phyloP scores from a whole-genome alignment of 129 eudicot genomes.

The Daucus carota region DNA sequence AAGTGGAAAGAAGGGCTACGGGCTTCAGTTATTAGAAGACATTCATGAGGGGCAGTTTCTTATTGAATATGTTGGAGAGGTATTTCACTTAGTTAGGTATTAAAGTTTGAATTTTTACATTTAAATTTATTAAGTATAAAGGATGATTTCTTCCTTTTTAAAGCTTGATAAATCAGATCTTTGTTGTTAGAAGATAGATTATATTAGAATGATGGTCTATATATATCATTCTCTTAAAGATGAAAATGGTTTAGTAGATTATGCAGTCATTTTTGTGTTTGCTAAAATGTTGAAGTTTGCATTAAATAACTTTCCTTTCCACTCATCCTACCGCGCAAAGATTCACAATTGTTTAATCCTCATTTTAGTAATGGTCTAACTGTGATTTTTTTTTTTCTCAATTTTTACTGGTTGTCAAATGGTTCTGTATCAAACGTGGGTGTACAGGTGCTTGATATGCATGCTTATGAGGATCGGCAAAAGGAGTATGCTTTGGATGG shows the following conservation, averaged over 20 bases:
- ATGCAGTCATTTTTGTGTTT: neutral
- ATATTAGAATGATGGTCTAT: neutral
- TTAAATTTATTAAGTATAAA: neutral
- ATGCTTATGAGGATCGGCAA: conserved; percentile 78
- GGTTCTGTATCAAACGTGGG: neutral
- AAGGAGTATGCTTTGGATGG: conserved; percentile 77
- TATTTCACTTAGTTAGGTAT: conserved; percentile 17
- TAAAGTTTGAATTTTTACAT: neutral
- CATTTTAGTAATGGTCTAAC: neutral
- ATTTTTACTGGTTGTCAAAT: neutral
- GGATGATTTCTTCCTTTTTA: neutral
- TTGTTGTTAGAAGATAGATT: neutral
- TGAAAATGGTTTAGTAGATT: neutral
- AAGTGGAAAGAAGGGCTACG: conserved; percentile 86
- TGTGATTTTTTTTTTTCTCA: neutral
- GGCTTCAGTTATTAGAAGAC: conserved; percentile 74
- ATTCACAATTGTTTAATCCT: neutral
- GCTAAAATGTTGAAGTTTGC: neutral
- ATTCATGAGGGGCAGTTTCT: conserved; percentile 76
- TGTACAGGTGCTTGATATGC: conserved; percentile 84
- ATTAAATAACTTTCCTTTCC: neutral
- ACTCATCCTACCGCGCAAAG: neutral
- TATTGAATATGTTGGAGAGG: conserved; percentile 98
- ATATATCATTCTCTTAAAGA: neutral
- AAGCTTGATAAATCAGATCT: neutral